phyloP scores from a whole-genome alignment of 1,139 yeast genomes.

The Tardiomyces blankii region DNA sequence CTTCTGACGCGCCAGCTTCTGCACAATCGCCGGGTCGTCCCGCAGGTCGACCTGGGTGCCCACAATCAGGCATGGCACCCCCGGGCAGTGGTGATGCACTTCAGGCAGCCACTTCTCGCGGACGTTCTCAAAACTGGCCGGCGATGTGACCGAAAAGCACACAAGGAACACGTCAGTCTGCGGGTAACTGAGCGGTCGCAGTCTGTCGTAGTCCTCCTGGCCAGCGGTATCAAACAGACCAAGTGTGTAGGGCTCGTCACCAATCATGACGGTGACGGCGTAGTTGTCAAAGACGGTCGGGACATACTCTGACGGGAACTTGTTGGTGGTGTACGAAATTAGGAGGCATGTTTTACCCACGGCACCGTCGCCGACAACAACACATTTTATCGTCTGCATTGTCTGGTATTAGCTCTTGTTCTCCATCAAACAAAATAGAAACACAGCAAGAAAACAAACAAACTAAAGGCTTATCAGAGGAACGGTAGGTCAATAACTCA shows the following conservation, averaged over 20 bases:
- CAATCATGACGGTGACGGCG: constrained; percentile 97
- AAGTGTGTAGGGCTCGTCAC: constrained; percentile 94
- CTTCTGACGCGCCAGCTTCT: constrained; percentile 83
- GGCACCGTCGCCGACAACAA: constrained; percentile 94
- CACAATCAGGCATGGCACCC: constrained; percentile 90
- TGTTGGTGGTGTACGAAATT: constrained; percentile 88
- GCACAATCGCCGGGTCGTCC: constrained; percentile 82
- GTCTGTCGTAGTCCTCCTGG: constrained; percentile 95
- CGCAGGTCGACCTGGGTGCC: constrained; percentile 95
- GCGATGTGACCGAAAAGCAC: constrained; percentile 90
- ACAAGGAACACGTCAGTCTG: constrained; percentile 93
- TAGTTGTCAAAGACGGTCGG: constrained; percentile 90
- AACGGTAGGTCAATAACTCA: background rate
- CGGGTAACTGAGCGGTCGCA: constrained; percentile 93
- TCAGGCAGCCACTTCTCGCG: constrained; percentile 98
- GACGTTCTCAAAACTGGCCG: constrained; percentile 96
- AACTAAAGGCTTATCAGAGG: background rate
- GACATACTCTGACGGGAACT: constrained; percentile 90
- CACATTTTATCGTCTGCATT: constrained; percentile 90
- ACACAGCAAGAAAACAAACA: too few relatives aligned
- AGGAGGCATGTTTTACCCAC: constrained; percentile 91
- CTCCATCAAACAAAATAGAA: constrained; percentile 24
- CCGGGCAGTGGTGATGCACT: constrained; percentile 96
- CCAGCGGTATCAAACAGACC: constrained; percentile 98
- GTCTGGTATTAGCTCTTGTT: constrained; percentile 23